Evolutionary conservation across 192 early-diverging fungal genomes (phyloP).

Genomic region (Podila horticola): DNA sequence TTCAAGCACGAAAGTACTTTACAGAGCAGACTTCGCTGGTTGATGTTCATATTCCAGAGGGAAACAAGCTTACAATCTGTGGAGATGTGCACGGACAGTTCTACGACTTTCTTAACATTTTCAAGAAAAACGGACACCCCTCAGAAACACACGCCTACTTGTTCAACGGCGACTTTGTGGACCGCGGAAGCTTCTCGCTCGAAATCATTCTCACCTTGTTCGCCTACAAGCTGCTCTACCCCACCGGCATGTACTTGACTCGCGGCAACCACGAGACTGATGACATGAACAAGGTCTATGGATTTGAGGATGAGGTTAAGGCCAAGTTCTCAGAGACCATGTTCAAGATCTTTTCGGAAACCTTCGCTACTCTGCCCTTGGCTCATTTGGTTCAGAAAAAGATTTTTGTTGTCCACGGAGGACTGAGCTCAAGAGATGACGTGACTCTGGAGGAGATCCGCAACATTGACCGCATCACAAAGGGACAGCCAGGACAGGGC

Average conservation of each 20-base stretch:
- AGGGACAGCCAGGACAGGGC: conserved; percentile 72
- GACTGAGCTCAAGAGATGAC: conserved; percentile 89
- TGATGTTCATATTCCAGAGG: conserved; percentile 83
- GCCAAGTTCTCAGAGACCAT: conserved; percentile 92
- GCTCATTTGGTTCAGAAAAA: conserved; percentile 91
- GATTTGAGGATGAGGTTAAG: conserved; percentile 98
- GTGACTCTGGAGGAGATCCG: conserved; percentile 94
- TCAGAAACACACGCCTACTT: conserved; percentile 85
- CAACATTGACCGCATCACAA: conserved; percentile 85
- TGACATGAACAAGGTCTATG: conserved; percentile 99
- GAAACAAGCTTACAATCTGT: conserved; percentile 87
- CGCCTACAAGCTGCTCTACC: conserved; percentile 91
- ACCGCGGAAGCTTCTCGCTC: conserved; percentile 98
- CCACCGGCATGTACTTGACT: conserved; percentile 83
- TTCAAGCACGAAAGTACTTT: conserved; percentile 80
- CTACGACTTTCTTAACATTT: conserved; percentile 97
- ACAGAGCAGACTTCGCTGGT: conserved; percentile 82
- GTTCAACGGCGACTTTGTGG: conserved; percentile 99
- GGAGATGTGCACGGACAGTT: conserved; percentile 99
- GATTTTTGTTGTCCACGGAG: conserved; percentile 97
- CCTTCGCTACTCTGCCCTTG: conserved; percentile 94
- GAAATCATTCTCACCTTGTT: conserved; percentile 94
- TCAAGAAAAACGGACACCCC: conserved; percentile 92
- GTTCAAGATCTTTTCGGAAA: conserved; percentile 95
- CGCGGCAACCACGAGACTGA: conserved; percentile 99